Evolutionary conservation across 2,329 filamentous ascomycete genomes (phyloP).

Genomic region (Ophiostoma perfectum): DNA sequence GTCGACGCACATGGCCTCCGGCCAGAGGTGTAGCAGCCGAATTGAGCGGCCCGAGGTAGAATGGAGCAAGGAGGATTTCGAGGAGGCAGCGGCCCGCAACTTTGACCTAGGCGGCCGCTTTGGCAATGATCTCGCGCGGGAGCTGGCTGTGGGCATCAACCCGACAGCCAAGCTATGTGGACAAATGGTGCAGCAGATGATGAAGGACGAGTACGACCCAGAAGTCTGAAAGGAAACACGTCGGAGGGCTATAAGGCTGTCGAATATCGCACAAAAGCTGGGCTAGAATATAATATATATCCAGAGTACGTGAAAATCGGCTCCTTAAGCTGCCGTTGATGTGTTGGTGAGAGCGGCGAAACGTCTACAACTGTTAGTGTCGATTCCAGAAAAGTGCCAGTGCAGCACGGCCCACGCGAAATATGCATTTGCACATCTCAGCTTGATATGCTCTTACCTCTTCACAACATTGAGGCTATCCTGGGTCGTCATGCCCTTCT

Average conservation of each 20-base stretch:
- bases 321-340: neutral
- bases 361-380: neutral
- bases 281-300: neutral
- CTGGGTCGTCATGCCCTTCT: conserved; percentile 48
- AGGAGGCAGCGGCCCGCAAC: conserved; percentile 57
- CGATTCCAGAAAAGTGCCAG: neutral
- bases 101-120: conserved; percentile 60
- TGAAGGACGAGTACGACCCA: conserved; percentile 61
- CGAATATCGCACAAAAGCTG: neutral
- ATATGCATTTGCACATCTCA: neutral
- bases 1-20: conserved; percentile 38
- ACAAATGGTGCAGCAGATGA: conserved; percentile 62
- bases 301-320: no score
- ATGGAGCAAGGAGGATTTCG: conserved; percentile 54
- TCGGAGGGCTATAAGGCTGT: neutral
- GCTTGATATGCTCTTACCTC: conserved; percentile 36
- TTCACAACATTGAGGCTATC: conserved; percentile 47
- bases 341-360: neutral
- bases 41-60: conserved; percentile 35
- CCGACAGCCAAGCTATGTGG: conserved; percentile 65
- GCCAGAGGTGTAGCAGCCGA: neutral
- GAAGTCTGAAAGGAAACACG: neutral
- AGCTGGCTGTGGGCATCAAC: conserved; percentile 59
- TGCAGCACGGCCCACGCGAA: no score
- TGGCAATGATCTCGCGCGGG: conserved; percentile 61